Percentiles rank a stretch among this genome's conserved stretches.
phyloP scores from a whole-genome alignment of 164 flowering plant genomes.

The Annona squamosa region DNA sequence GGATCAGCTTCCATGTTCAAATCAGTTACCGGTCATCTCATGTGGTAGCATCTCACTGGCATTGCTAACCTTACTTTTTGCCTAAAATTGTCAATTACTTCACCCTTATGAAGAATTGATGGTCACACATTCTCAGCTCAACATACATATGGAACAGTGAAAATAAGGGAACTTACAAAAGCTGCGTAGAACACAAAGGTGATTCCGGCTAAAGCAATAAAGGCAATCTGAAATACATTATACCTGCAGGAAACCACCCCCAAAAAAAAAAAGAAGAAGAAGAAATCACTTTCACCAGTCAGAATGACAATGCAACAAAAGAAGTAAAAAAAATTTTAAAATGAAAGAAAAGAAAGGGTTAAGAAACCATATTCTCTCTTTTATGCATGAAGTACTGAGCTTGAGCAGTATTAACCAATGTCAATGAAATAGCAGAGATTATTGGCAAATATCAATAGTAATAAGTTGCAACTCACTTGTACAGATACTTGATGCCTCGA shows the following conservation, averaged over 20 bases:
- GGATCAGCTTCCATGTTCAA: too few species aligned
- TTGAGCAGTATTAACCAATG: neutral
- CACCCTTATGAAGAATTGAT: too few species aligned
- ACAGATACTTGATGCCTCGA: slow-evolving; percentile 86
- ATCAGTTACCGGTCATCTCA: too few species aligned
- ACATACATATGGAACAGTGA: neutral
- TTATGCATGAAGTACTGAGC: too few species aligned
- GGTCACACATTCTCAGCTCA: too few species aligned
- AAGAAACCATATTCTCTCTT: too few species aligned
- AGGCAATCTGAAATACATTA: slow-evolving; percentile 92
- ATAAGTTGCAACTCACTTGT: slow-evolving; percentile 54
- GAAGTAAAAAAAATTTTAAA: too few species aligned
- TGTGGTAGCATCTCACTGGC: too few species aligned
- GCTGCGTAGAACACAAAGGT: slow-evolving; percentile 78
- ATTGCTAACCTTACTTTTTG: too few species aligned
- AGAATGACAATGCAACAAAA: neutral
- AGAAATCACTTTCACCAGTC: neutral
- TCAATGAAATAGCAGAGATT: neutral
- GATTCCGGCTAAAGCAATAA: slow-evolving; percentile 66
- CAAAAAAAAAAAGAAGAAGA: too few species aligned
- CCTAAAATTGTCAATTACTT: too few species aligned
- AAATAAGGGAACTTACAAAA: slow-evolving; percentile 55
- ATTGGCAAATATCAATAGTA: neutral
- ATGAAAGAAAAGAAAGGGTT: too few species aligned
- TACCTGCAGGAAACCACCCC: slow-evolving; percentile 46